Evolutionary conservation across 139 green algal genomes (phyloP).

Genomic region (Coccomyxa sp.): DNA sequence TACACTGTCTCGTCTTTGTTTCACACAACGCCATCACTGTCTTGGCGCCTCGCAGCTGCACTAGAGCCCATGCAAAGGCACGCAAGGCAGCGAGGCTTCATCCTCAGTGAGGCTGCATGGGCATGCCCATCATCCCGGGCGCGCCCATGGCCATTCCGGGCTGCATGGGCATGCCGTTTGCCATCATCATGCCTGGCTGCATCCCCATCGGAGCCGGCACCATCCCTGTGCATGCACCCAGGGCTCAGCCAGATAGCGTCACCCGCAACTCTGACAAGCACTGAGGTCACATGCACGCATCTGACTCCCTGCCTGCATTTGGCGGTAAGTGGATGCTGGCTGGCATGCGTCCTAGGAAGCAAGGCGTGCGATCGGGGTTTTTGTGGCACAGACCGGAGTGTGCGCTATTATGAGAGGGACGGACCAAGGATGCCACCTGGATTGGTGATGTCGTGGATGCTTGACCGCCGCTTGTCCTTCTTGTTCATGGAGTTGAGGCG

Average conservation of each 20-base stretch:
- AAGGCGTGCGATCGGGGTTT: not conserved
- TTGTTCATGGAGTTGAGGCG: conserved; percentile 85
- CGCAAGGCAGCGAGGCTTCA: too few species aligned
- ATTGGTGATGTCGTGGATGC: conserved; percentile 90
- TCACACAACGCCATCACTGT: too few species aligned
- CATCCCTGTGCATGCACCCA: not conserved
- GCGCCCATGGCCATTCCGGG: not conserved
- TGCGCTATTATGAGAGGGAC: not conserved
- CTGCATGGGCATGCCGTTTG: conserved; percentile 1
- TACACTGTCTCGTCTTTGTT: too few species aligned
- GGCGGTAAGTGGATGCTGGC: not conserved
- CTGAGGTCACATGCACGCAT: not conserved
- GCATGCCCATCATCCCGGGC: not conserved
- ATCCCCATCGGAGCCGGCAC: not conserved
- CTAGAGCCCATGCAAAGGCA: too few species aligned
- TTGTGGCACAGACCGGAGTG: not conserved
- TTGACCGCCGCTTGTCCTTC: conserved; percentile 79
- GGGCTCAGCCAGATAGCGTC: not conserved
- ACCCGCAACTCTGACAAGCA: not conserved
- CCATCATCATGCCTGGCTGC: conserved; percentile 6
- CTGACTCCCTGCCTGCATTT: not conserved
- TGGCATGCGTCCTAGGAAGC: not conserved
- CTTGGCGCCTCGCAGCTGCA: too few species aligned
- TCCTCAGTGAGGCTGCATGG: not conserved
- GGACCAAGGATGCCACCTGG: not conserved